These are phyloP conservation scores for Boletus pseudopeckii DNA, from an alignment of 768 basidiomycete species.

Conservation along the genomic window DNA sequence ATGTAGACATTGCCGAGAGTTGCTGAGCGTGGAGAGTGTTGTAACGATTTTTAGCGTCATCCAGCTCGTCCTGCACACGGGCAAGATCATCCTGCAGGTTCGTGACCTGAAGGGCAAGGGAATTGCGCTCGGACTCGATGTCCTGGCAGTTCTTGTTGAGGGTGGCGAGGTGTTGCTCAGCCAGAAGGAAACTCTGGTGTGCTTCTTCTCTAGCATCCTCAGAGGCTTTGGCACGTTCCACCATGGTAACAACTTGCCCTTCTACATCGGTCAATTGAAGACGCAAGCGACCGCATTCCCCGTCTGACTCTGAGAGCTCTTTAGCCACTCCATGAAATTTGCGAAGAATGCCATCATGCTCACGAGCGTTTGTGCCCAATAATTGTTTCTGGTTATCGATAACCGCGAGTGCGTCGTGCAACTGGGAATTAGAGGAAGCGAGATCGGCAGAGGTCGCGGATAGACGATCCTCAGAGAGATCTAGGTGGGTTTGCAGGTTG, in stretches of 20 bases:
- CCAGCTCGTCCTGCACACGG: slow-evolving; percentile 49
- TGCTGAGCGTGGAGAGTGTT: slow-evolving; percentile 62
- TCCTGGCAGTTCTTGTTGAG: slow-evolving; percentile 48
- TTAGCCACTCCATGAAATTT: slow-evolving; percentile 33
- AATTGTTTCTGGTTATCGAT: slow-evolving; percentile 19
- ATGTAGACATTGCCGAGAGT: slow-evolving; percentile 57
- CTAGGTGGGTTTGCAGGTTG: slow-evolving; percentile 33
- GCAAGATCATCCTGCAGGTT: slow-evolving; percentile 62
- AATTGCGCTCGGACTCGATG: slow-evolving; percentile 63
- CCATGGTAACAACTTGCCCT: slow-evolving; percentile 30
- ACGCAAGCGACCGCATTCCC: slow-evolving; percentile 18
- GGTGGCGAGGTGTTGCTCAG: slow-evolving; percentile 42
- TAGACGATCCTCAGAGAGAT: slow-evolving; percentile 16
- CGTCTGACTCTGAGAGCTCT: slow-evolving; percentile 35
- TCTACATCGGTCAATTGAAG: slow-evolving; percentile 37
- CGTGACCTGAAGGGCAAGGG: slow-evolving; percentile 58
- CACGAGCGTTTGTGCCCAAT: slow-evolving; percentile 15
- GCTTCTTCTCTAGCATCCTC: slow-evolving; percentile 37
- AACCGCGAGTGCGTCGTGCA: slow-evolving; percentile 13
- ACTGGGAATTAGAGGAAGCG: slow-evolving; percentile 16
- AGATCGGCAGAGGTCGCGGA: slow-evolving; percentile 10
- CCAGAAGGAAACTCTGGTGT: slow-evolving; percentile 26
- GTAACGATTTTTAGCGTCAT: slow-evolving; percentile 58
- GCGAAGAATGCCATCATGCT: slow-evolving; percentile 25
- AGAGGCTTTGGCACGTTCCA: slow-evolving; percentile 31